These are phyloP conservation scores for Suillus lakei DNA, from an alignment of 768 basidiomycete genomes.

Conservation along the genomic window DNA sequence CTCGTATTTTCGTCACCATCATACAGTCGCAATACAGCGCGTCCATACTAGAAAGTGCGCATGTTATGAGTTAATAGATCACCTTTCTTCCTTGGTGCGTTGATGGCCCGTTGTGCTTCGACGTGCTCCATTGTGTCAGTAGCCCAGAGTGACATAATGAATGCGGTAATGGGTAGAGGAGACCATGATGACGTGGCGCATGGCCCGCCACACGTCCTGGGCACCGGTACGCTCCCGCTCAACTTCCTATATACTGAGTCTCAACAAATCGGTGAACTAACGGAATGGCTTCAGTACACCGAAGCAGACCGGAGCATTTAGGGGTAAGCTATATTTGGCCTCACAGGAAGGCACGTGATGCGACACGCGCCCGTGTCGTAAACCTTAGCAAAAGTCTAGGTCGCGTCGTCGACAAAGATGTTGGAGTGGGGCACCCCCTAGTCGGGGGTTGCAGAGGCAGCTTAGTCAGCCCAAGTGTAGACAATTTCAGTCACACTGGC, in stretches of 20 bases:
- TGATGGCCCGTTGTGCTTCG: neutral
- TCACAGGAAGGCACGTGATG: neutral
- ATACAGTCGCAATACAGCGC: neutral
- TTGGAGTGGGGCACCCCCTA: too few species aligned
- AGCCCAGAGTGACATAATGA: neutral
- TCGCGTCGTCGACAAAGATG: too few species aligned
- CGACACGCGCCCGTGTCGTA: neutral
- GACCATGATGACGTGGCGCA: neutral
- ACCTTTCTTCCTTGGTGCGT: neutral
- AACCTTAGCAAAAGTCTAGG: neutral
- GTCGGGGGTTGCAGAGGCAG: too few species aligned
- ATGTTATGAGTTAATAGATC: neutral
- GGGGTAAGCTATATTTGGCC: neutral
- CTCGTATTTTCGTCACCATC: neutral
- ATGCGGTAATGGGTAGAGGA: neutral
- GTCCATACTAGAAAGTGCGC: neutral
- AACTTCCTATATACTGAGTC: too few species aligned
- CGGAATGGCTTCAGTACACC: neutral
- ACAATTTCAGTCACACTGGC: too few species aligned
- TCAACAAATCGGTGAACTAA: too few species aligned
- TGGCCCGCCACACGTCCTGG: neutral
- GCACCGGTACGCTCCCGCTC: too few species aligned
- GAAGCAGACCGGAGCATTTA: neutral
- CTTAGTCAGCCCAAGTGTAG: too few species aligned
- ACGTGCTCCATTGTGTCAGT: neutral